Evolutionary conservation across 257 asterid genomes (phyloP), one percentile per base, ranked within the genome.

Genomic region (Verbascum thapsus): DNA sequence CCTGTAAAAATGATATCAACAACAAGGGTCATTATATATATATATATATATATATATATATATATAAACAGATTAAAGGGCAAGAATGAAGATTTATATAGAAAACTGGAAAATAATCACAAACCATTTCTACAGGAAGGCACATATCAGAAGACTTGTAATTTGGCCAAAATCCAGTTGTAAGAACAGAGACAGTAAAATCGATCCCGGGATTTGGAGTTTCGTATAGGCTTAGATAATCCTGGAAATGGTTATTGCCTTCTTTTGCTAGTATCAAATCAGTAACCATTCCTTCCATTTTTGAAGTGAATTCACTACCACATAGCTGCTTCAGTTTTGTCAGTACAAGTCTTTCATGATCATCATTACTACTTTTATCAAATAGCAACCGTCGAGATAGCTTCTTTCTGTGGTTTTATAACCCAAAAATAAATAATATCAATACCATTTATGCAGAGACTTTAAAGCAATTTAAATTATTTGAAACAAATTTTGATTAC

Each of bases 271-370:
- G 51, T 0, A 78, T 68, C 72, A 78, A 58, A 75, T 85, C 89
- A 8, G 83, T 85, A 20, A 85, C 82, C 85, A 85, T 85, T 44
- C 87, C 87, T 67, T 85, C 94, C 89, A 85, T 72, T 66, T 85
- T 85, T 39, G 85, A 85, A 15, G 87, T 85, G 61, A 72, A 85
- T 16, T 75, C 85, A 15, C 74, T 83, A 55, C 94, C 89, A 34
- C 67, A 82, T 41, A 67, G 80, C 38, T 82, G 87, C 72, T 85
- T 82, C 62, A 82, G 19, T 80, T 80, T 82, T 2, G 83, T 63
- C 50, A 85, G 49, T 62, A 82, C 67, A 1, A 62, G 65, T 64
- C 80, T 74, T 53, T 82, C 94, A 26, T 71, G 85, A 42, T 85
- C 87, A 17, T 82, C 83, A 58, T 62, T 78, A 52, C 66, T 74